Base-by-base conservation (phyloP, 2,329 filamentous ascomycete genomes). In the Paraconiothyrium sp. region DNA sequence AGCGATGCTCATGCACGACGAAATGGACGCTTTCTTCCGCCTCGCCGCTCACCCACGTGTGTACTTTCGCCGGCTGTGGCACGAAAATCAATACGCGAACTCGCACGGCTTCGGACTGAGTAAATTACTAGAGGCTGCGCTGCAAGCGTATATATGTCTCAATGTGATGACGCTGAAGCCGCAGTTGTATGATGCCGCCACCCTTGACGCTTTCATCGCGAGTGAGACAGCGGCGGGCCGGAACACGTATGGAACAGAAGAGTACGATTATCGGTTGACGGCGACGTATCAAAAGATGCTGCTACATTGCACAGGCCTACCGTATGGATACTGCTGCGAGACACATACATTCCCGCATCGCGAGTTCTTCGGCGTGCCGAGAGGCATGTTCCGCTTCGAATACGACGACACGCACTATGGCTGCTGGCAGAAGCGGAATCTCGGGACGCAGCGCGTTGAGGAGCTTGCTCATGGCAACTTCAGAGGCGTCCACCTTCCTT, bases 281-380 rank as follows among this genome's bases (percentile, higher is more conserved):
- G 39, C 52, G 3, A 39, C 52, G 27, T 55, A 55, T 14, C 52
- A 55, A 9, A 13, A n/a, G 7, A 44, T 55, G 52, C 8, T 55
- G 27, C 27, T 55, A 5, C 2, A 24, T 8, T 55, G 52, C 39
- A 55, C 52, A n/a, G 52, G 52, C 20, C 14, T 55, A 9, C 52
- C 52, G 4, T 55, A 55, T 22, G 52, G 52, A 34, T 34, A 22
- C 16, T 3, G 4, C 10, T 55, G 24, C 52, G 52, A 55, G n/a
- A 39, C 39, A 9, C 52, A 55, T 35, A 55, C 52, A 27, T 46
- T 44, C 34, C 52, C 52, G 39, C 52, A 55, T n/a, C 39, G 37
- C n/a, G 39, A 55, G n/a, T 55, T 46, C 16, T 55, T 55, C 16
- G 52, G 52, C 9, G 41, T 55, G 10, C 39, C 27, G 24, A 39